Conservation (phyloP, 78 protist genomes). For the Neovahlkampfia damariscottae region DNA sequence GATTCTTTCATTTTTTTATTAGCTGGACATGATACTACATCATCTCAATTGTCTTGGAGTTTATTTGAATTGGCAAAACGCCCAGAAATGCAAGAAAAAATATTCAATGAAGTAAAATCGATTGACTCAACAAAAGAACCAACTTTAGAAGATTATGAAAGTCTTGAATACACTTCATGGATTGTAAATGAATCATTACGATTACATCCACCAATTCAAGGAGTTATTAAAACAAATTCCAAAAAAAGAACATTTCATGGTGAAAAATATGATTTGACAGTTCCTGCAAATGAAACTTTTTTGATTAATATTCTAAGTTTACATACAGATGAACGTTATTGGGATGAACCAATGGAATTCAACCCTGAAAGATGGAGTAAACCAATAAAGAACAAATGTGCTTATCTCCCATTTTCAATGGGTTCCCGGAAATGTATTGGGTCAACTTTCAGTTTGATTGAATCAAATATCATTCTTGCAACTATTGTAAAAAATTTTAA, state of each 20-base stretch:
- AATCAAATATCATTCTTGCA: neutral
- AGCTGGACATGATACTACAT: neutral
- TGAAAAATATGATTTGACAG: no score
- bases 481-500: neutral
- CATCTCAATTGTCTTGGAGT: neutral
- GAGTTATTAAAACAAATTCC: neutral
- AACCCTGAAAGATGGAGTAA: neutral
- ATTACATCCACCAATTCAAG: neutral
- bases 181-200: neutral
- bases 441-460: neutral
- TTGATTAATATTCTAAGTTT: neutral
- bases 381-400: neutral
- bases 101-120: neutral
- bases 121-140: neutral
- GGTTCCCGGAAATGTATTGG: neutral
- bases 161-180: neutral
- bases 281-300: neutral
- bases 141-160: neutral
- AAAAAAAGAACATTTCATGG: neutral
- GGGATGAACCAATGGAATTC: neutral
- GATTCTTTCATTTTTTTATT: neutral
- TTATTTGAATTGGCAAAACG: neutral
- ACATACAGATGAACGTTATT: neutral
- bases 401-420: neutral
- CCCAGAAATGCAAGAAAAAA: neutral